Evolutionary conservation across 495 filamentous ascomycete genomes (phyloP), one percentile per base, ranked within the genome.

Genomic region (Aspergillus asperescens): DNA sequence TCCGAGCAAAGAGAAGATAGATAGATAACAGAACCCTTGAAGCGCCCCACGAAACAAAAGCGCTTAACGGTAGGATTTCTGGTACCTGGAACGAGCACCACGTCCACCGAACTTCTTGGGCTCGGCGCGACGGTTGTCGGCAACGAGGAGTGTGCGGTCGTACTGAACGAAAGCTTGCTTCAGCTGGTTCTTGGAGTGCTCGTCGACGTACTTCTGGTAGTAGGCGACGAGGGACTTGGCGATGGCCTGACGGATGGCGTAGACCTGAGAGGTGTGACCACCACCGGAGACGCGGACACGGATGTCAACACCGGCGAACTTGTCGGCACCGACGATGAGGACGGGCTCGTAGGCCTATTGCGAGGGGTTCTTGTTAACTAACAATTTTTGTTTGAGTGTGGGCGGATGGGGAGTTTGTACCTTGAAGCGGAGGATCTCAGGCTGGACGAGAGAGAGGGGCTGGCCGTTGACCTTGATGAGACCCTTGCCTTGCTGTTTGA

Each of bases 151-250:
- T 70, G 88, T 95, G 62, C 93, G 85, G 81, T 98, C 93, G 81
- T 94, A 98, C 71, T 87, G 81, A 66, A 87, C 85, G 56, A 97
- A 81, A 56, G 87, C 87, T 73, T 90, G 85, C 88, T 98, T 98
- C 63, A 98, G 81, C 77, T 86, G 80, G 84, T 96, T 98, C 88
- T 98, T 98, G 79, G 87, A 86, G 84, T 97, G 89, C 86, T 98
- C 93, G 70, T 98, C 93, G 74, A 98, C 89, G 79, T 85, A 98
- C 81, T 98, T 98, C 83, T 96, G 93, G 87, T 96, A 97, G 87
- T 97, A 98, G 74, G 93, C 91, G 67, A 98, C 88, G 61, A 95
- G 89, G 65, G 86, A 88, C 82, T 98, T 98, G 76, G 91, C 84
- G 74, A 98, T 97, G 59, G 94, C 92, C 81, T 98, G 93, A 64